A percentile compares a stretch with the other conserved stretches of the same genome.
Conservation (phyloP, 2,329 filamentous ascomycete genomes). For the Huntiella decipiens region DNA sequence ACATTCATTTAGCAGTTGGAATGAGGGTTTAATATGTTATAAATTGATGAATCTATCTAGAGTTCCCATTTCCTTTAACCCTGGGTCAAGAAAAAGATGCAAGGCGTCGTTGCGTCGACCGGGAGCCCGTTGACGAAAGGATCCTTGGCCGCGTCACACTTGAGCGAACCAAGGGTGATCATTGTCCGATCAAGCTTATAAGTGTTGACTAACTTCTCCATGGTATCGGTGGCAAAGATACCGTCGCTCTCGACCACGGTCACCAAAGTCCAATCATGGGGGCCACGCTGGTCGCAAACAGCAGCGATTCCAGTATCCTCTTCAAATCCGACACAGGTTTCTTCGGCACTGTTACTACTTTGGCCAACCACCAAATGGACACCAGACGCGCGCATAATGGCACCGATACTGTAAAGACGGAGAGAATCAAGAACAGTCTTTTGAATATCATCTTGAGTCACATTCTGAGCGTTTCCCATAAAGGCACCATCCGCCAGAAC, state of each 20-base stretch:
- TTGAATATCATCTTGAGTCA: constrained; percentile 12
- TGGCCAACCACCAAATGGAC: constrained; percentile 4
- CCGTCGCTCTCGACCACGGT: constrained; percentile 2
- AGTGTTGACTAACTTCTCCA: constrained; percentile 5
- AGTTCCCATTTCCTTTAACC: background rate
- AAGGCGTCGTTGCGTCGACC: background rate
- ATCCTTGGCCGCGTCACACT: background rate
- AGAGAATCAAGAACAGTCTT: constrained; percentile 1
- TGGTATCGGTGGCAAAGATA: background rate
- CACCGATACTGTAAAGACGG: constrained; percentile 6
- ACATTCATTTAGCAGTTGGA: too few relatives aligned
- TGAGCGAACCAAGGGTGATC: background rate
- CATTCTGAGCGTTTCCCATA: constrained; percentile 10
- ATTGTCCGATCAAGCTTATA: constrained; percentile 5
- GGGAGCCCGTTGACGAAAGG: background rate
- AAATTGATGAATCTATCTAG: background rate
- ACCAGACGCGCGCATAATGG: constrained; percentile 6
- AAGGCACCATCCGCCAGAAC: constrained; percentile 10
- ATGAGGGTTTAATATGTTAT: too few relatives aligned
- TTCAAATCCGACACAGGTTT: background rate
- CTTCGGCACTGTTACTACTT: background rate
- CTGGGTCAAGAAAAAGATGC: too few relatives aligned
- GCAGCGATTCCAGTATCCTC: background rate
- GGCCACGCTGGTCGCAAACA: constrained; percentile 1
- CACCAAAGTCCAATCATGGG: background rate